These are phyloP conservation scores for Prosopis cineraria DNA, from an alignment of 306 rosid species.

Conservation along the genomic window DNA sequence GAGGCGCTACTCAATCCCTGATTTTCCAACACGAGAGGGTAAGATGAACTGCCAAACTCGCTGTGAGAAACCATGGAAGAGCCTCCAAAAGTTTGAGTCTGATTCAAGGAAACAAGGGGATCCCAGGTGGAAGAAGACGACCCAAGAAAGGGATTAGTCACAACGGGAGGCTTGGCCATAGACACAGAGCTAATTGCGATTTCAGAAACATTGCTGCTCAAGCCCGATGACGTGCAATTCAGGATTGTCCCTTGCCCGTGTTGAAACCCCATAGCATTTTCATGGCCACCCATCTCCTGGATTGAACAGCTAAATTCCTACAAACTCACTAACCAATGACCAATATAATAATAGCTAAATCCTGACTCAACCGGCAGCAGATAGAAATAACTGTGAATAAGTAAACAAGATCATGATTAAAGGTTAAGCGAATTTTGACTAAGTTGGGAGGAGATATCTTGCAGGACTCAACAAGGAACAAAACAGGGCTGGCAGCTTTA, in stretches of 20 bases:
- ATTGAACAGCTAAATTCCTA: constrained; percentile 30
- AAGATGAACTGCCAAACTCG: constrained; percentile 53
- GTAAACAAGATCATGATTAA: constrained; percentile 40
- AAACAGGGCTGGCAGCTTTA: constrained; percentile 68
- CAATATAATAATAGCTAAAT: constrained; percentile 20
- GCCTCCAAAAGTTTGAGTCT: constrained; percentile 57
- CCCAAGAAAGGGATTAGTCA: constrained; percentile 53
- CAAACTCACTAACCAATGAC: constrained; percentile 26
- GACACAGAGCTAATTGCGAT: constrained; percentile 51
- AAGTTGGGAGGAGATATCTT: constrained; percentile 60
- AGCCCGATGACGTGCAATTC: constrained; percentile 54
- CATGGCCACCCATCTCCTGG: constrained; percentile 63
- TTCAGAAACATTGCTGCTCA: constrained; percentile 55
- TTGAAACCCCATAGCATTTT: constrained; percentile 57
- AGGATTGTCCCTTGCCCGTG: constrained; percentile 43
- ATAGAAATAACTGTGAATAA: constrained; percentile 24
- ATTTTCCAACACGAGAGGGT: constrained; percentile 54
- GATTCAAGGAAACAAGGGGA: constrained; percentile 62
- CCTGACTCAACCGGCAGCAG: constrained; percentile 32
- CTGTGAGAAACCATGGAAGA: constrained; percentile 54
- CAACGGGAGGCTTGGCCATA: constrained; percentile 52
- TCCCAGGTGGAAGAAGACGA: constrained; percentile 76
- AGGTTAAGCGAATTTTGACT: constrained; percentile 66
- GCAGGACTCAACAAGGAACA: constrained; percentile 72
- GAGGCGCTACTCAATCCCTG: constrained; percentile 55